Evolutionary conservation across 2,329 filamentous ascomycete genomes (phyloP).

Genomic region (Penicillium psychrosexuale): DNA sequence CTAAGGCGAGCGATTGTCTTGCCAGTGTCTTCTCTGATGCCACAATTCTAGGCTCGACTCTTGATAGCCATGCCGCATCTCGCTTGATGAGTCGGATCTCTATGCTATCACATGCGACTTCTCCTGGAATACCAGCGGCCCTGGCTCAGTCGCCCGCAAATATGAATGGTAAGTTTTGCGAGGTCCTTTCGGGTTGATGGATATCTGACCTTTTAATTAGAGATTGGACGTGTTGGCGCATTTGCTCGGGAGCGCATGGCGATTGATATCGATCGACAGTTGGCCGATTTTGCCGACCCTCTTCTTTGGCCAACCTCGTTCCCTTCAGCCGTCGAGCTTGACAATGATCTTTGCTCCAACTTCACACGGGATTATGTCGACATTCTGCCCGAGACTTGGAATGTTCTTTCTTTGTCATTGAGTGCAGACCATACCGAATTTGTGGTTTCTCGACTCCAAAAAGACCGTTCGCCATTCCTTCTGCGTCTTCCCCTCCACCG

Average conservation of each 20-base stretch:
- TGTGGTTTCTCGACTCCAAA: slow-evolving; percentile 80
- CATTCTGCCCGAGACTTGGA: slow-evolving; percentile 79
- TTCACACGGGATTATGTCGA: slow-evolving; percentile 83
- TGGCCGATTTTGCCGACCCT: slow-evolving; percentile 44
- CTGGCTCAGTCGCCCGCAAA: slow-evolving; percentile 35
- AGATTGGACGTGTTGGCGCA: slow-evolving; percentile 42
- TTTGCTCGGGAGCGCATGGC: slow-evolving; percentile 40
- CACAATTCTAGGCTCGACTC: slow-evolving; percentile 38
- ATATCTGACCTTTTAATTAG: slow-evolving; percentile 25
- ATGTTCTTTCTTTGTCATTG: slow-evolving; percentile 77
- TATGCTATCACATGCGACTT: slow-evolving; percentile 45
- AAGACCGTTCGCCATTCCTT: slow-evolving; percentile 74
- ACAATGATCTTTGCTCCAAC: slow-evolving; percentile 50
- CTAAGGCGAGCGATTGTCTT: slow-evolving; percentile 36
- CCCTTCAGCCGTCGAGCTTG: slow-evolving; percentile 16
- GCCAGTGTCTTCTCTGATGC: slow-evolving; percentile 33
- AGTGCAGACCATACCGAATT: slow-evolving; percentile 81
- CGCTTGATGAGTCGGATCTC: slow-evolving; percentile 41
- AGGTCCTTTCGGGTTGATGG: neutral
- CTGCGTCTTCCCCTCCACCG: slow-evolving; percentile 80
- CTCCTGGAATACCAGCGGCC: slow-evolving; percentile 25
- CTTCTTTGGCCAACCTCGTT: slow-evolving; percentile 49
- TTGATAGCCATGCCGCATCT: slow-evolving; percentile 39
- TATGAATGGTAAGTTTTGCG: slow-evolving; percentile 35
- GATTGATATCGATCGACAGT: slow-evolving; percentile 47